phyloP scores from a whole-genome alignment of 2,329 filamentous ascomycete species.

The Elsinoe fawcettii region DNA sequence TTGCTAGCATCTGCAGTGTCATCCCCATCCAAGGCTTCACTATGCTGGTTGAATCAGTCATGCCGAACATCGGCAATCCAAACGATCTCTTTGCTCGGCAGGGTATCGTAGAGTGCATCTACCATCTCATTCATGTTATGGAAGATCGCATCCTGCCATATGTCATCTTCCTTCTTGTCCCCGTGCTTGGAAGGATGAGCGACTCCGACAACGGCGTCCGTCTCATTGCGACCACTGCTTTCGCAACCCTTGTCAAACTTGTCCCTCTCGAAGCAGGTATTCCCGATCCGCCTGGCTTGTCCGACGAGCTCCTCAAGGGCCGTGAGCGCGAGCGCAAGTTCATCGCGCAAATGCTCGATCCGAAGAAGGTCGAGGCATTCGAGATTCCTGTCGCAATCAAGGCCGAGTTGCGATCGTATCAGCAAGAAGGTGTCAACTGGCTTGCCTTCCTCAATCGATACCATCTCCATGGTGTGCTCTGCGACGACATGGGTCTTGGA shows the following conservation, averaged over 20 bases:
- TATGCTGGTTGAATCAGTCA: constrained; percentile 82
- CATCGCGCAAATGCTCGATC: constrained; percentile 90
- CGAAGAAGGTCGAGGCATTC: constrained; percentile 93
- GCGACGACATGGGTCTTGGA: constrained; percentile 97
- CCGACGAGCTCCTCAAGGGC: constrained; percentile 77
- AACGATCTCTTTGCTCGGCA: constrained; percentile 83
- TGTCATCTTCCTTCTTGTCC: constrained; percentile 97
- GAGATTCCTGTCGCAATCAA: constrained; percentile 94
- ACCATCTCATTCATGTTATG: constrained; percentile 97
- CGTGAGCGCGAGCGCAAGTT: constrained; percentile 93
- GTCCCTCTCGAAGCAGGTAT: constrained; percentile 96
- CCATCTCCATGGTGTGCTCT: constrained; percentile 94
- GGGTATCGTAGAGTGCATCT: constrained; percentile 89
- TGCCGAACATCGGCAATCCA: constrained; percentile 86
- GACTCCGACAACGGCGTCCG: constrained; percentile 95
- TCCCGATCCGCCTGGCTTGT: constrained; percentile 88
- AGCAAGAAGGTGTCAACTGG: constrained; percentile 99
- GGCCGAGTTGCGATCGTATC: constrained; percentile 89
- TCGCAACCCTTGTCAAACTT: constrained; percentile 92
- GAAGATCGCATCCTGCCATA: constrained; percentile 92
- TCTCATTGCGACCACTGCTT: constrained; percentile 89
- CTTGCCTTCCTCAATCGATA: constrained; percentile 96
- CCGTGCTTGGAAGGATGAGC: constrained; percentile 94
- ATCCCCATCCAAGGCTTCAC: constrained; percentile 95
- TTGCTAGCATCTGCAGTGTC: constrained; percentile 94